Conservation (phyloP, 805 yeast species). For the Candida ipomoeae region DNA sequence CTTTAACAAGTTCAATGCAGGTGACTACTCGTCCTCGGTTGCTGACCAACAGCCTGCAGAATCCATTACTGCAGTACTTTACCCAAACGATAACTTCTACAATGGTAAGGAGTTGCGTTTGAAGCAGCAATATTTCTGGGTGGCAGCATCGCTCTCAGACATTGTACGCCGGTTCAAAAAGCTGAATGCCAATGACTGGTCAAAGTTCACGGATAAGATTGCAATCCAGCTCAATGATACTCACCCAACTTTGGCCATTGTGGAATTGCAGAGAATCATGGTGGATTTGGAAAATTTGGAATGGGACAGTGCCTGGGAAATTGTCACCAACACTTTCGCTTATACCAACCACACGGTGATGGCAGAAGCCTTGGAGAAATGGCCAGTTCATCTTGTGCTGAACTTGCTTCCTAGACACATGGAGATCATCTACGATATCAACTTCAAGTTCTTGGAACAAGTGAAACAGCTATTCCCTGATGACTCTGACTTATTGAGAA, state of each 20-base stretch:
- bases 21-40: conserved; percentile 85
- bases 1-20: conserved; percentile 83
- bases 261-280: conserved; percentile 80
- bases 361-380: conserved; percentile 92
- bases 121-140: conserved; percentile 97
- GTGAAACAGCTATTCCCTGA: conserved; percentile 76
- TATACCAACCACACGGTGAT: conserved; percentile 94
- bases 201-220: conserved; percentile 75
- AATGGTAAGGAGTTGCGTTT: conserved; percentile 87
- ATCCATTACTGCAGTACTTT: conserved; percentile 85
- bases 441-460: conserved; percentile 67
- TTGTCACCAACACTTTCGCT: conserved; percentile 77
- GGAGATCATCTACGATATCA: conserved; percentile 85
- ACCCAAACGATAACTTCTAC: conserved; percentile 91
- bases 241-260: conserved; percentile 89
- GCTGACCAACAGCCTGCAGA: conserved; percentile 84
- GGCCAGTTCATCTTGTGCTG: conserved; percentile 84
- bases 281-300: conserved; percentile 77
- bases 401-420: conserved; percentile 84
- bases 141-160: conserved; percentile 87
- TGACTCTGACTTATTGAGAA: conserved; percentile 58
- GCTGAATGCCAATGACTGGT: conserved; percentile 65
- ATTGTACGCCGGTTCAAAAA: conserved; percentile 87
- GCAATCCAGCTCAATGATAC: conserved; percentile 95
- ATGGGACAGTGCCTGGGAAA: conserved; percentile 84